Conservation (phyloP, 208 protist species). For the Acanthamoeba culbertsoni region DNA sequence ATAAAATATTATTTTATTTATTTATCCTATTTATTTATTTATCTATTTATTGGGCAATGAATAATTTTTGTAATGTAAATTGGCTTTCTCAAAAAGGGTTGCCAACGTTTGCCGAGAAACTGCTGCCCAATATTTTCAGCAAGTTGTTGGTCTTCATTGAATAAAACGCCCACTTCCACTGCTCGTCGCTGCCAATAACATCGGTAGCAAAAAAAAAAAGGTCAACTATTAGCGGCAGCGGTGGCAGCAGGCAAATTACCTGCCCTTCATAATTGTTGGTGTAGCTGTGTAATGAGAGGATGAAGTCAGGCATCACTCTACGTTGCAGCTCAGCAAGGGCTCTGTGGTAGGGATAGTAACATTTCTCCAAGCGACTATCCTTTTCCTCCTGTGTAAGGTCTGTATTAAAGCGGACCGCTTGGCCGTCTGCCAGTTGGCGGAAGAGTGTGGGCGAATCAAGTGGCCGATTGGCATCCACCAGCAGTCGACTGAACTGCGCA, state of each 20-base stretch:
- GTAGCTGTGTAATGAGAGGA: slow-evolving; percentile 24
- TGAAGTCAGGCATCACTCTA: background rate
- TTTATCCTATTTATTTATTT: background rate
- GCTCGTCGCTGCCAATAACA: background rate
- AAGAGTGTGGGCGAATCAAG: slow-evolving; percentile 36
- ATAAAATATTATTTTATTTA: background rate
- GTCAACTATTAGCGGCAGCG: background rate
- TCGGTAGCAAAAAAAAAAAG: background rate
- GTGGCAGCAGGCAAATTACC: background rate
- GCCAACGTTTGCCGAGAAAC: background rate
- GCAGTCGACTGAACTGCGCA: background rate
- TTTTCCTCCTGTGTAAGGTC: background rate
- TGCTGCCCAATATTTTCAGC: background rate
- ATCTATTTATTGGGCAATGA: too few relatives aligned
- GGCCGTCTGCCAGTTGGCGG: background rate
- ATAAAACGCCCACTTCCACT: background rate
- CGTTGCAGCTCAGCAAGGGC: background rate
- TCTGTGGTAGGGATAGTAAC: background rate
- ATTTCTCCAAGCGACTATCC: background rate
- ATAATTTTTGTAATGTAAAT: background rate
- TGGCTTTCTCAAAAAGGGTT: background rate
- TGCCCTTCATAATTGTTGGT: slow-evolving; percentile 32
- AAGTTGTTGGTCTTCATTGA: background rate
- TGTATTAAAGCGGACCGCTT: background rate
- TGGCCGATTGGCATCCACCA: slow-evolving; percentile 32